These are phyloP conservation scores for Arthroderma sp. DNA, from an alignment of 2,329 filamentous ascomycete genomes.

Conservation along the genomic window DNA sequence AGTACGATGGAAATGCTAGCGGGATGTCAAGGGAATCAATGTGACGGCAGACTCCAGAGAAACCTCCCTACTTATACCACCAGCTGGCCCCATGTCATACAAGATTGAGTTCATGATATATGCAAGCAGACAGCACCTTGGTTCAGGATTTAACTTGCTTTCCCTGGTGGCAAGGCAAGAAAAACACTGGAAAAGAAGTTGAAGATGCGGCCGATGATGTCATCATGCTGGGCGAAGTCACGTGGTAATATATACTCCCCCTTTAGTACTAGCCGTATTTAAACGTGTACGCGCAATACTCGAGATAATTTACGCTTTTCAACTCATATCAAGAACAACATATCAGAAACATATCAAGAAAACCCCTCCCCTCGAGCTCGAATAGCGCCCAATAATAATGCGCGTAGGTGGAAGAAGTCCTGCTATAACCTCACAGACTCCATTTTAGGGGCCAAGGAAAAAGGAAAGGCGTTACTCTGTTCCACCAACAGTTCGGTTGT, in stretches of 20 bases:
- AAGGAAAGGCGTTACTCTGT: not conserved
- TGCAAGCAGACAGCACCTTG: not conserved
- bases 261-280: not conserved
- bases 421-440: not conserved
- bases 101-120: not conserved
- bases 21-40: conserved; percentile 5
- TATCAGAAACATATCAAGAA: no score
- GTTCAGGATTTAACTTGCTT: not conserved
- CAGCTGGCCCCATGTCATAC: not conserved
- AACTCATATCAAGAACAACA: no score
- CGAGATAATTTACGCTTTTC: not conserved
- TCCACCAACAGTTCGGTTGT: not conserved
- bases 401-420: not conserved
- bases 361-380: not conserved
- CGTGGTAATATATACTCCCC: not conserved
- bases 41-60: not conserved
- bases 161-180: not conserved
- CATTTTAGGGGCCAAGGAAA: not conserved
- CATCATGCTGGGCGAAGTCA: not conserved
- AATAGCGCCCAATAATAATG: not conserved
- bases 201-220: not conserved
- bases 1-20: not conserved
- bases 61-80: not conserved
- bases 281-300: not conserved
- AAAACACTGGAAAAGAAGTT: not conserved